Evolutionary conservation across 495 filamentous ascomycete genomes (phyloP), one percentile per base, ranked within the genome.

Genomic region (Umbilicaria muhlenbergii): DNA sequence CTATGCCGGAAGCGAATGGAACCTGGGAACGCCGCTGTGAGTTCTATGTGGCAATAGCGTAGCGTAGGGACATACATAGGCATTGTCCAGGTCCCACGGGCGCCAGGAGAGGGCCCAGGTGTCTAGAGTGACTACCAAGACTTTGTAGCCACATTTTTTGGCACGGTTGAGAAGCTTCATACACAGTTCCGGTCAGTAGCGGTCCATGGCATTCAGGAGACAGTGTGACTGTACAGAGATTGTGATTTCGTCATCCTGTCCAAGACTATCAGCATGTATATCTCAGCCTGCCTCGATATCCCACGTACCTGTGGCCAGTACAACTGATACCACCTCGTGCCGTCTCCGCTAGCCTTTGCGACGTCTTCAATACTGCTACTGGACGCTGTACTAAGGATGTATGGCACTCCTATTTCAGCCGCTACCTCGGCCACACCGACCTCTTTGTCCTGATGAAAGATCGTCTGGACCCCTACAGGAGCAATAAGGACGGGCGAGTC

Each of bases 71-170:
- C 24, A 28, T 28, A 28, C 47, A 42, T 73, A 80, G 24, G 64
- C 78, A 24, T 70, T 68, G 50, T 82, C 78, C 18, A 83, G 62
- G 54, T 83, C 79, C 1, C 61, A 64, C 0, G 77, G 80, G 37
- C 78, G 64, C 79, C 75, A 80, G 11, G 65, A 60, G 31, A 80
- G 57, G 8, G 61, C 63, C 41, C 64, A 75, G 1, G 74, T 78
- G 55, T 83, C 78, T 0, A 81, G 62, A 1, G 78, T 81, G 0
- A 83, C 68, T 35, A 80, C 64, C 5, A 80, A 57, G 12, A 69
- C 74, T 14, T 55, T 56, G 55, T 63, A 80, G 0, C 75, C 75
- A 11, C 62, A 54, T n/a, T 65, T 64, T 41, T 74, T 73, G 2
- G 79, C 81, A 17, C 80, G 71, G n/a, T 63, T 58, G 33, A 84